These are phyloP conservation scores for Pythium phragmiticola DNA, from an alignment of 352 stramenopile genomes.

Conservation along the genomic window DNA sequence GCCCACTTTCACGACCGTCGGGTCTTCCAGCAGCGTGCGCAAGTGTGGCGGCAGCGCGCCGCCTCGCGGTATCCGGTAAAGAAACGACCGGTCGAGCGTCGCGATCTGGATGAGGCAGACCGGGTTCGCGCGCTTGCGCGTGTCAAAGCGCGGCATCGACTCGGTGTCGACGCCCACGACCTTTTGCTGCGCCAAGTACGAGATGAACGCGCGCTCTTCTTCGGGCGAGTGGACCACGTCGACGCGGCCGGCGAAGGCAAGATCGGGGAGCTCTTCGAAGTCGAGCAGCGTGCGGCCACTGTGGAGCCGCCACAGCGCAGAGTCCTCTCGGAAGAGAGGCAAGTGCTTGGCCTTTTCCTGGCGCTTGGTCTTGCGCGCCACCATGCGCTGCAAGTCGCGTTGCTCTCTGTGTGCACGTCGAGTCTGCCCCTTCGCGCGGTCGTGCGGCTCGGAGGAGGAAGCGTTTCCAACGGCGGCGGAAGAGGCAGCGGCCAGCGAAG, in stretches of 20 bases:
- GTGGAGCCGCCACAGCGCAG: constrained; percentile 47
- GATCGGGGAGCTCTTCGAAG: constrained; percentile 48
- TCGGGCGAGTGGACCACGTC: constrained; percentile 60
- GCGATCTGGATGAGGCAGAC: constrained; percentile 80
- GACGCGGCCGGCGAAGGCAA: constrained; percentile 53
- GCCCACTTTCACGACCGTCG: constrained; percentile 68
- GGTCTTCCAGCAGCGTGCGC: constrained; percentile 53
- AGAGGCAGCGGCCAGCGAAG: neutral
- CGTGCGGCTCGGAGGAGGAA: neutral
- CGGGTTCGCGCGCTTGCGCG: constrained; percentile 53
- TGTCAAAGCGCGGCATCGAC: constrained; percentile 65
- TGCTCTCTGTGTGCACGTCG: constrained; percentile 18
- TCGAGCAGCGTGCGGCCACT: constrained; percentile 40
- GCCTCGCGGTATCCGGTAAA: constrained; percentile 65
- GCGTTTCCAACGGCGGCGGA: neutral
- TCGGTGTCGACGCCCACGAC: constrained; percentile 79
- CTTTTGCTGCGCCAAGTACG: constrained; percentile 50
- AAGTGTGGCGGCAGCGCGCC: constrained; percentile 56
- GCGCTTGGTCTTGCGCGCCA: constrained; percentile 48
- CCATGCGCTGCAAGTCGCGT: constrained; percentile 54
- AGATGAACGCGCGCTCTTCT: constrained; percentile 48
- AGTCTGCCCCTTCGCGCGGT: neutral
- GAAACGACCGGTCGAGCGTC: constrained; percentile 68
- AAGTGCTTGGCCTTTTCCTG: constrained; percentile 57
- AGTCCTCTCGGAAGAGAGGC: constrained; percentile 67